A percentile compares a stretch with the other conserved stretches of the same genome.
Evolutionary conservation across 306 rosid genomes (phyloP).

Genomic region (Castanea mollissima): DNA sequence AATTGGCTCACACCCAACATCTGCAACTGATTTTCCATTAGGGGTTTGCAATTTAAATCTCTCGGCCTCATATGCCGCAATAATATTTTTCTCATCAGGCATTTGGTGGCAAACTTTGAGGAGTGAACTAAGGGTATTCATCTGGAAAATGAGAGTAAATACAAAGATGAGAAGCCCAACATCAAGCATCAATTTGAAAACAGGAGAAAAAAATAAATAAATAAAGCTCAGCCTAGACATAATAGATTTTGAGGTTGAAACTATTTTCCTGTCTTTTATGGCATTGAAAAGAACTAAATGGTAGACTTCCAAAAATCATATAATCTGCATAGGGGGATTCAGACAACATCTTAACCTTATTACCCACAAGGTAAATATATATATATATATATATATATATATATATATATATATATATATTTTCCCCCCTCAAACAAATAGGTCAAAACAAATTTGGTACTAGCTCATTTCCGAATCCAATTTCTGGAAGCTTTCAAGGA

Average conservation of each 20-base stretch:
- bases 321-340: too few relatives aligned
- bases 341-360: too few relatives aligned
- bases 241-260: not conserved
- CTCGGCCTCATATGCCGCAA: conserved; percentile 67
- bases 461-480: too few relatives aligned
- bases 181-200: conserved; percentile 12
- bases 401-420: too few relatives aligned
- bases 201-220: not conserved
- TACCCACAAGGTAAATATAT: too few relatives aligned
- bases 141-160: conserved; percentile 44
- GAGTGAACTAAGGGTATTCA: conserved; percentile 92
- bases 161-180: conserved; percentile 23
- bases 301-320: too few relatives aligned
- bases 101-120: conserved; percentile 68
- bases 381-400: too few relatives aligned
- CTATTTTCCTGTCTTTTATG: not conserved
- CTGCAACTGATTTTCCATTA: conserved; percentile 85
- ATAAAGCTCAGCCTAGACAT: not conserved
- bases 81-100: conserved; percentile 42
- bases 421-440: too few relatives aligned
- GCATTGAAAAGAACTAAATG: not conserved
- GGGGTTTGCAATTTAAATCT: conserved; percentile 71
- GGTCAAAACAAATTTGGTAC: too few relatives aligned
- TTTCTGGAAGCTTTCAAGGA: too few relatives aligned
- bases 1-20: conserved; percentile 94